phyloP scores from a whole-genome alignment of 495 filamentous ascomycete species.

The Lindgomyces ingoldianus region DNA sequence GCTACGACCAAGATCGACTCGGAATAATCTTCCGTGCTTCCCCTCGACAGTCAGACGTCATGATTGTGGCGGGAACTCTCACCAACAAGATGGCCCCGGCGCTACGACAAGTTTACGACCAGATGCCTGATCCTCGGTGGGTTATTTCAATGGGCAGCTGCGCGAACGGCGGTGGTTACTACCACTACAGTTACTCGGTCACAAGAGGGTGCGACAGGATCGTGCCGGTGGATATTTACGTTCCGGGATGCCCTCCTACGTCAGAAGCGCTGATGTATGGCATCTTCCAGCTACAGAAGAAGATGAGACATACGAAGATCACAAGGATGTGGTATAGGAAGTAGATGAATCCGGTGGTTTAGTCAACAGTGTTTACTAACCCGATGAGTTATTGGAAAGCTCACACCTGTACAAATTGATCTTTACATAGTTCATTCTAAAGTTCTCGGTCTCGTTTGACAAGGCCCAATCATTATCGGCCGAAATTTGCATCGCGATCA shows the following conservation, averaged over 20 bases:
- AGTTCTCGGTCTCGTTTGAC: too few species aligned
- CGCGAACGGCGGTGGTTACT: conserved; percentile 92
- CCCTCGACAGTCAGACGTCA: conserved; percentile 92
- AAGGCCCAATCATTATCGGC: too few species aligned
- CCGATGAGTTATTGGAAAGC: neutral
- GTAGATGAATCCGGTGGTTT: conserved; percentile 39
- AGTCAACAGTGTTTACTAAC: neutral
- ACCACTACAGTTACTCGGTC: conserved; percentile 90
- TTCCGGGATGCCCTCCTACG: conserved; percentile 89
- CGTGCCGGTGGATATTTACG: conserved; percentile 90
- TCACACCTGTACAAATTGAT: too few species aligned
- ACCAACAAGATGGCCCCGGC: conserved; percentile 99
- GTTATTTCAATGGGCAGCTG: conserved; percentile 90
- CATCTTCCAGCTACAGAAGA: conserved; percentile 82
- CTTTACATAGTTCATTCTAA: too few species aligned
- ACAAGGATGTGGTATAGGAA: conserved; percentile 67
- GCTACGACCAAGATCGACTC: conserved; percentile 93
- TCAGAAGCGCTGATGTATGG: conserved; percentile 87
- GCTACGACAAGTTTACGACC: conserved; percentile 92
- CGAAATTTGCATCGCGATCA: too few species aligned
- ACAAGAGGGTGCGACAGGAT: conserved; percentile 85
- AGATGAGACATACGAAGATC: conserved; percentile 74
- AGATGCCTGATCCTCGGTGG: conserved; percentile 96
- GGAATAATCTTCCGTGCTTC: conserved; percentile 98
- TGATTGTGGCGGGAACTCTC: conserved; percentile 95